Evolutionary conservation across 73 alveolate genomes (phyloP).

Genomic region (Paramecium primaurelia): DNA sequence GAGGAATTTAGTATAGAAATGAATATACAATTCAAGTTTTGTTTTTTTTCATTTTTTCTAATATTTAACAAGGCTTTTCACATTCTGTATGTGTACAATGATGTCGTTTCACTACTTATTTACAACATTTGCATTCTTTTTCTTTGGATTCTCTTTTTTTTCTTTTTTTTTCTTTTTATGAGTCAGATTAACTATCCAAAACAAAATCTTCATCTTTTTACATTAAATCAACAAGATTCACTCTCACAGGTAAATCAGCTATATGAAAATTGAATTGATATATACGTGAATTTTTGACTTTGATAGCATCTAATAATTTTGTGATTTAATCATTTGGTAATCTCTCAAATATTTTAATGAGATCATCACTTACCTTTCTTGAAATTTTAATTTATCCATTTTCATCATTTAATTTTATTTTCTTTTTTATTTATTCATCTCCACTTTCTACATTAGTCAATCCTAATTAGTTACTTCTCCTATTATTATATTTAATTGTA

Average conservation of each 20-base stretch:
- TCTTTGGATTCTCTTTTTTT: constrained; percentile 47
- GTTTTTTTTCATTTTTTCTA: neutral
- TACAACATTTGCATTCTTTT: constrained; percentile 25
- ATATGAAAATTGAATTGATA: neutral
- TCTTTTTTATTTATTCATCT: neutral
- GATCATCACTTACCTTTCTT: constrained; percentile 30
- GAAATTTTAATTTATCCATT: neutral
- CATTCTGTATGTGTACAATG: constrained; percentile 24
- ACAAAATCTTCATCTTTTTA: neutral
- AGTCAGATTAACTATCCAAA: neutral
- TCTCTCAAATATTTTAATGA: neutral
- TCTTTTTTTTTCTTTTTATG: neutral
- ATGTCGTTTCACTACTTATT: constrained; percentile 25
- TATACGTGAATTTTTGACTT: constrained; percentile 17
- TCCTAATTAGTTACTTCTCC: neutral
- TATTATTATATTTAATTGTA: neutral
- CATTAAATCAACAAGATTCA: neutral
- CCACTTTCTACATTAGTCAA: neutral
- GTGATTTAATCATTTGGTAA: neutral
- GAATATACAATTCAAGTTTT: neutral
- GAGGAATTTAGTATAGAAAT: neutral
- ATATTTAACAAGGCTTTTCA: neutral
- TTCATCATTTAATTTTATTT: neutral
- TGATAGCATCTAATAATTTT: neutral
- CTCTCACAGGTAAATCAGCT: constrained; percentile 19